Base-by-base conservation (phyloP, 2,329 filamentous ascomycete species). In the Tolypocladium nubicola region DNA sequence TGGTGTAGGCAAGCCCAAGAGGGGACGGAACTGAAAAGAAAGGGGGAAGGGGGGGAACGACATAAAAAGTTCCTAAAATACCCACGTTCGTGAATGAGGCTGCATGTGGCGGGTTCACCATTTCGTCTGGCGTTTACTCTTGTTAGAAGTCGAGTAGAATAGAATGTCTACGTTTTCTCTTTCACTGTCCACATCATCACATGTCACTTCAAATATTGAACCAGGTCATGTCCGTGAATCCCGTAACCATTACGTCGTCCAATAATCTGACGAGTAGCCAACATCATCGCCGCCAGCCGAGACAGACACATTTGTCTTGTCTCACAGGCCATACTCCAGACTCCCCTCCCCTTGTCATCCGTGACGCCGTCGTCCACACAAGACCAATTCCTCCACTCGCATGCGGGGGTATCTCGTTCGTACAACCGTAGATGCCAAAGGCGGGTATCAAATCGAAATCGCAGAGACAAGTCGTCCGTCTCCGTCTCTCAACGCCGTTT, bases 1-100 rank as follows among this genome's bases (percentile, higher is more conserved):
- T 54, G 64, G 64, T 55, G 70, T 79, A n/a, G 73, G 70, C 55
- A 79, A 79, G 67, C 68, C 70, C 19, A 66, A 63, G 61, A 59
- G 59, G 62, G 68, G 70, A 56, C 64, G 67, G 60, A 69, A 66
- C 61, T 70, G 56, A 56, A 47, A 50, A 26, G 21, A 35, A 1
- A n/a, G 7, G 19, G 16, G 47, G 8, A 11, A 19, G 30, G 8
- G 30, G 30, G 30, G 16, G 10, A 13, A 26, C 23, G 23, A 49
- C 19, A 54, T 26, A 21, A 30, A 33, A 30, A 45, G 39, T 35
- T 16, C 19, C 13, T 19, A n/a, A 52, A 52, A 56, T 56, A 56
- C 41, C 53, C 53, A 55, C 40, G 40, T 45, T 47, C 40, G 30
- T 45, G 53, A 55, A 55, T 47, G 47, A 50, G 53, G 38, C 33